Evolutionary conservation across 495 filamentous ascomycete species (phyloP), one percentile per base, ranked within the genome.

Genomic region (Xylaria venustula): DNA sequence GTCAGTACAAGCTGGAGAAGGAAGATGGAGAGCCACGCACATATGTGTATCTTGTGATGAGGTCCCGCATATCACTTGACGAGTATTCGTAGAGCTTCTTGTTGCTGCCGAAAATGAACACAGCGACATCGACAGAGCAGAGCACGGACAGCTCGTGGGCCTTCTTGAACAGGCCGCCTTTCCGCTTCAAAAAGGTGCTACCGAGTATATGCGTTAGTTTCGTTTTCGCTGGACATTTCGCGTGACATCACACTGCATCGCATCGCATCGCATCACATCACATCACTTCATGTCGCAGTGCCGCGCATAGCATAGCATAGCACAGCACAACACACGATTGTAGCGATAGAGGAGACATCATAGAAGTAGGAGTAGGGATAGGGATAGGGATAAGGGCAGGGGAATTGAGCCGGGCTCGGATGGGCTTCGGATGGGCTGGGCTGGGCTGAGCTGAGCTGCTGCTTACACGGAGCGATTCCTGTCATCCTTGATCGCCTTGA

Each of bases 401-500:
- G 54, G 19, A 34, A 11, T 5, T 5, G 30, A 34, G 32, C 36
- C 41, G 26, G 45, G 50, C 54, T 48, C 45, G 42, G 45, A 20
- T 40, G 28, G 41, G 42, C n/a, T n/a, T n/a, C n/a, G n/a, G n/a
- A n/a, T n/a, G n/a, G n/a, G n/a, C n/a, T n/a, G n/a, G n/a, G n/a
- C n/a, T n/a, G n/a, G n/a, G n/a, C n/a, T n/a, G n/a, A n/a, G n/a
- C n/a, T 62, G 51, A 48, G 32, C 37, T 51, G 54, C 46, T 63
- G 83, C 93, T 81, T 90, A 97, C 93, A 97, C 94, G 64, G 93
- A 97, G 71, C 94, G 92, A 72, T 98, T 98, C 71, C 94, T 86
- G 74, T 98, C 94, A 86, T 98, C 94, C 80, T 96, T 97, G 83
- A 98, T 98, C 56, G 95, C 90, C 80, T 98, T 98, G 83, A 98